Conservation (phyloP, 106 monocot species). For the Triglochin maritima region DNA sequence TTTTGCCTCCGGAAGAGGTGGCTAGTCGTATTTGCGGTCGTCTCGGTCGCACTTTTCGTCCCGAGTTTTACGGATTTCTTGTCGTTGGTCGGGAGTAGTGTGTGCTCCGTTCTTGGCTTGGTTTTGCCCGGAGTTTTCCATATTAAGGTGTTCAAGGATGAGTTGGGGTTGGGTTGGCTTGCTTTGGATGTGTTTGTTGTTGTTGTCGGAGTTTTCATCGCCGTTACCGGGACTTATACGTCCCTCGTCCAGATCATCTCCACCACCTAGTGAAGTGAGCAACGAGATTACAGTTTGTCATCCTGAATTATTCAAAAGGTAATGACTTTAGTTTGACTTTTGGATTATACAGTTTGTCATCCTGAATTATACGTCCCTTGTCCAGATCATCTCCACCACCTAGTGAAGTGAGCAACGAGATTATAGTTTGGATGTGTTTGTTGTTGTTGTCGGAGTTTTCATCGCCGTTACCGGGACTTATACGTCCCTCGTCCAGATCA, state of each 20-base stretch:
- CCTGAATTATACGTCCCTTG: slow-evolving; percentile 7
- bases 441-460: slow-evolving; percentile 21
- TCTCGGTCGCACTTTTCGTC: slow-evolving; percentile 24
- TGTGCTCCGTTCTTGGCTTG: slow-evolving; percentile 26
- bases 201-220: slow-evolving; percentile 19
- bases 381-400: slow-evolving; percentile 17
- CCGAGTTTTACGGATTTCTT: slow-evolving; percentile 38
- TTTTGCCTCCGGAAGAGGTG: slow-evolving; percentile 28
- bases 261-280: no score
- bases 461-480: slow-evolving; percentile 22
- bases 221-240: slow-evolving; percentile 20
- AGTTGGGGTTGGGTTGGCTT: slow-evolving; percentile 12
- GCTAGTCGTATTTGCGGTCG: slow-evolving; percentile 18
- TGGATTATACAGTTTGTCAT: no score
- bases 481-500: slow-evolving; percentile 20
- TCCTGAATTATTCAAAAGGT: no score
- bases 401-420: no score
- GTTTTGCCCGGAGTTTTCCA: slow-evolving; percentile 34
- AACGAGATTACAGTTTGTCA: no score
- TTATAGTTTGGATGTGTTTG: slow-evolving; percentile 2
- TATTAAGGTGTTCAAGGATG: slow-evolving; percentile 18
- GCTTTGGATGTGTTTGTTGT: slow-evolving; percentile 14
- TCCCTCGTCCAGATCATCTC: slow-evolving; percentile 22
- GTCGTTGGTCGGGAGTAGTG: slow-evolving; percentile 35
- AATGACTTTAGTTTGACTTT: no score